phyloP scores from a whole-genome alignment of 768 basidiomycete species.

The Ramaria sp. region DNA sequence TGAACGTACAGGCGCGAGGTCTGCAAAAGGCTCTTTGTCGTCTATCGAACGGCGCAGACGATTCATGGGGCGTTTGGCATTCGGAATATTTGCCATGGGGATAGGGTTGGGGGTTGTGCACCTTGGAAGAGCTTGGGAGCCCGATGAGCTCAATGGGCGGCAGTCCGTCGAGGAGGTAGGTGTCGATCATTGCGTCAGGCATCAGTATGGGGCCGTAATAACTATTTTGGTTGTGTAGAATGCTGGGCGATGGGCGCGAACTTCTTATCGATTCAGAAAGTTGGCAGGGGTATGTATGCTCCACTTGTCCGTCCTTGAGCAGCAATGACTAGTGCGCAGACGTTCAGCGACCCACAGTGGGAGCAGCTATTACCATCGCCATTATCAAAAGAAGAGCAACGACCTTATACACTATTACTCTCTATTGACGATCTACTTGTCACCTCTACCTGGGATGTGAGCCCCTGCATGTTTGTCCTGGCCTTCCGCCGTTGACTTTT shows the following conservation, averaged over 20 bases:
- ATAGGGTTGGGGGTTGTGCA: conserved; percentile 48
- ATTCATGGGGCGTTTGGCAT: conserved; percentile 39
- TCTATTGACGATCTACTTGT: conserved; percentile 89
- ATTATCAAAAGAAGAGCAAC: conserved; percentile 68
- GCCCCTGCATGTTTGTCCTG: conserved; percentile 22
- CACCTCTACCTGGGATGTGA: conserved; percentile 90
- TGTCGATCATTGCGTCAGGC: conserved; percentile 8
- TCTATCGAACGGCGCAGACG: conserved; percentile 65
- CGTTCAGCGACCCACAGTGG: conserved; percentile 92
- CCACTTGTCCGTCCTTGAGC: background rate
- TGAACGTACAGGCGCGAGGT: conserved; percentile 63
- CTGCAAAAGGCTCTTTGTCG: conserved; percentile 68
- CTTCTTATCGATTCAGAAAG: conserved; percentile 47
- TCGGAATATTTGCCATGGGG: conserved; percentile 49
- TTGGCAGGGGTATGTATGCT: conserved; percentile 52
- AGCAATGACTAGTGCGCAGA: conserved; percentile 30
- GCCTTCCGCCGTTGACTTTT: background rate
- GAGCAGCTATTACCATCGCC: conserved; percentile 84
- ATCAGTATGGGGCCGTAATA: background rate
- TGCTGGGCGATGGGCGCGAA: conserved; percentile 56
- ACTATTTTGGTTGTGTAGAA: conserved; percentile 34
- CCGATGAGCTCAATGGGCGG: conserved; percentile 54
- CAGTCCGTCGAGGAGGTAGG: conserved; percentile 38
- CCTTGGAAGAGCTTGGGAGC: conserved; percentile 72
- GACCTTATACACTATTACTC: conserved; percentile 86